Evolutionary conservation across 371 early-diverging fungal genomes (phyloP), one percentile per base, ranked within the genome.

Genomic region (Lichtheimia ramosa): DNA sequence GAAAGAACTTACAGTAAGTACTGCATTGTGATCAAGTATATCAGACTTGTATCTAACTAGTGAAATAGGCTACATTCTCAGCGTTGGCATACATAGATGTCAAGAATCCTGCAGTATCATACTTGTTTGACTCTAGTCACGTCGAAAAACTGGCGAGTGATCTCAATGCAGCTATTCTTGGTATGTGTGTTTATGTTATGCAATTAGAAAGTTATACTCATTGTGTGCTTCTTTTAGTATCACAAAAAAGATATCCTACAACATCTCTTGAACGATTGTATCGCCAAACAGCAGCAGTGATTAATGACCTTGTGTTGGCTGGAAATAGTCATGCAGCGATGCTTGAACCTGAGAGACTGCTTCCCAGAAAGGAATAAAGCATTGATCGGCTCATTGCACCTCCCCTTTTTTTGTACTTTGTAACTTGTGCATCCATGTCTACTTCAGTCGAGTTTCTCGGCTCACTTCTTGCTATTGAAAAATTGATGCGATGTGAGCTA

Each of bases 61-160:
- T 41, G 15, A 5, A n/a, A n/a, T 41, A 63, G 61, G 61, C 57
- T 23, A 76, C 86, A 4, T 92, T 92, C 65, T 84, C 92, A 16
- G 72, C 92, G 24, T 62, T 92, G 25, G 93, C 93, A 0, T 93
- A 95, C 59, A 64, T 78, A 1, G 81, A 89, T 43, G 81, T 85
- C 1, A 61, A 58, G 12, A 63, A 77, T 27, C 78, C 77, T 58
- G 79, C 85, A 18, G 68, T 83, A 3, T 61, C 79, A 0, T 77
- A 81, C 53, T 70, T 88, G 39, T 66, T 89, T 15, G 78, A 82
- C 40, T 63, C 80, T 3, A 46, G 54, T 4, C 76, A 77, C 4
- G 74, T 89, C 15, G 80, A 86, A 56, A 73, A 79, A n/a, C 74
- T 91, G 24, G 92, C 90, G 5, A 75, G 77, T 27, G 71, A 81